phyloP scores from a whole-genome alignment of 352 stramenopile species.

The Phytophthora chlamydospora region DNA sequence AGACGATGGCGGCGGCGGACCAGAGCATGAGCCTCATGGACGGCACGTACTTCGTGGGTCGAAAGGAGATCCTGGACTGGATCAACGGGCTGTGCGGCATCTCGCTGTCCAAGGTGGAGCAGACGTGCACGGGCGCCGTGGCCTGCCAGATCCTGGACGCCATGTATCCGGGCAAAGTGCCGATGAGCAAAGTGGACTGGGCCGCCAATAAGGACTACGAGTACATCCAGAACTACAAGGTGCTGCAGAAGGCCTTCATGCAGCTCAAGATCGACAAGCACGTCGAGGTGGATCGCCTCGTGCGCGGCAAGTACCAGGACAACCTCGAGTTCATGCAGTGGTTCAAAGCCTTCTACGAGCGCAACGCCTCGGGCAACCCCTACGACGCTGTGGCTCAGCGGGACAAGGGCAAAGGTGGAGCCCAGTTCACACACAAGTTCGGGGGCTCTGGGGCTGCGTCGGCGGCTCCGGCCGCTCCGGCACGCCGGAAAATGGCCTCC shows the following conservation, averaged over 20 bases:
- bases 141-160: constrained; percentile 98
- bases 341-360: constrained; percentile 94
- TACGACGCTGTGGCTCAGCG: constrained; percentile 95
- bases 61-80: constrained; percentile 98
- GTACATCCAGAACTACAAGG: constrained; percentile 99
- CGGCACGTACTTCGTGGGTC: constrained; percentile 96
- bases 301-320: constrained; percentile 99
- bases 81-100: constrained; percentile 96
- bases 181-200: constrained; percentile 98
- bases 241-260: constrained; percentile 97
- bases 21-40: constrained; percentile 96
- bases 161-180: constrained; percentile 94
- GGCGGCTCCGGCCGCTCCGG: constrained; percentile 27
- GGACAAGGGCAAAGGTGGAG: constrained; percentile 94
- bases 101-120: constrained; percentile 97
- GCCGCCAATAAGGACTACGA: constrained; percentile 97
- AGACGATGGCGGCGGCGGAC: constrained; percentile 72
- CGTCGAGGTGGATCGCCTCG: constrained; percentile 98
- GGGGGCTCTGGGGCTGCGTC: constrained; percentile 32
- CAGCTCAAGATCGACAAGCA: constrained; percentile 95
- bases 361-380: constrained; percentile 80
- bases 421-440: constrained; percentile 78
- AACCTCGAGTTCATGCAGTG: constrained; percentile 99
- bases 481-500: constrained; percentile 49
- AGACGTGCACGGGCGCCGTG: constrained; percentile 96